phyloP scores from a whole-genome alignment of 768 basidiomycete genomes.

The Termitomyces heimii region DNA sequence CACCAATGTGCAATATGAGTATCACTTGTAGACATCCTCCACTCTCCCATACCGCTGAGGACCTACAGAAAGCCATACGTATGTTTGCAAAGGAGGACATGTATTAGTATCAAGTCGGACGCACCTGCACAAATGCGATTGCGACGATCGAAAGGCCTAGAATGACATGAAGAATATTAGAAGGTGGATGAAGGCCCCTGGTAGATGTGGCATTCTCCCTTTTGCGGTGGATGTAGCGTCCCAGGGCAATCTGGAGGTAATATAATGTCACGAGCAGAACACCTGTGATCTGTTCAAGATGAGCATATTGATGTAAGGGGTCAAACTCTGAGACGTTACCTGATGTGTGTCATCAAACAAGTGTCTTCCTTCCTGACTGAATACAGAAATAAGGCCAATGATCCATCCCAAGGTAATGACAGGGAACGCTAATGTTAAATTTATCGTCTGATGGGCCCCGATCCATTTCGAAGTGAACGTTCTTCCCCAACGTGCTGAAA shows the following conservation, averaged over 20 bases:
- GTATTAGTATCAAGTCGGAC: neutral
- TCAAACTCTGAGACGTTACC: slow-evolving; percentile 17
- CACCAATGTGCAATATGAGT: slow-evolving; percentile 29
- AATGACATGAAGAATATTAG: slow-evolving; percentile 51
- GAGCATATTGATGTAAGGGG: neutral
- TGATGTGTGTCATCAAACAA: slow-evolving; percentile 38
- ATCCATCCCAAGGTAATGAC: slow-evolving; percentile 43
- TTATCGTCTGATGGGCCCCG: slow-evolving; percentile 45
- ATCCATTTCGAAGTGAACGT: slow-evolving; percentile 50
- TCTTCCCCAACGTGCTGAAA: slow-evolving; percentile 50
- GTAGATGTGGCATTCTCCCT: slow-evolving; percentile 22
- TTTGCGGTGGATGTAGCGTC: slow-evolving; percentile 44
- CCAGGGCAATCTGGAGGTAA: slow-evolving; percentile 45
- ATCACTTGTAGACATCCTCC: slow-evolving; percentile 31
- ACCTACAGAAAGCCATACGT: slow-evolving; percentile 18
- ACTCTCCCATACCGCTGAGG: slow-evolving; percentile 40
- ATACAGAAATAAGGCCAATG: slow-evolving; percentile 42
- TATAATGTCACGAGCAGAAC: slow-evolving; percentile 44
- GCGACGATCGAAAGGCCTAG: slow-evolving; percentile 45
- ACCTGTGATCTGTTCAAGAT: slow-evolving; percentile 39
- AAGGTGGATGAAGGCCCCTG: slow-evolving; percentile 37
- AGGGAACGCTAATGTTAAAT: slow-evolving; percentile 42
- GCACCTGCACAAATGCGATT: slow-evolving; percentile 47
- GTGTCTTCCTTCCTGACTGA: slow-evolving; percentile 26
- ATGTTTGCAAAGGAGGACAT: neutral